Conservation (phyloP, 495 filamentous ascomycete genomes). For the Sporormia fimetaria region DNA sequence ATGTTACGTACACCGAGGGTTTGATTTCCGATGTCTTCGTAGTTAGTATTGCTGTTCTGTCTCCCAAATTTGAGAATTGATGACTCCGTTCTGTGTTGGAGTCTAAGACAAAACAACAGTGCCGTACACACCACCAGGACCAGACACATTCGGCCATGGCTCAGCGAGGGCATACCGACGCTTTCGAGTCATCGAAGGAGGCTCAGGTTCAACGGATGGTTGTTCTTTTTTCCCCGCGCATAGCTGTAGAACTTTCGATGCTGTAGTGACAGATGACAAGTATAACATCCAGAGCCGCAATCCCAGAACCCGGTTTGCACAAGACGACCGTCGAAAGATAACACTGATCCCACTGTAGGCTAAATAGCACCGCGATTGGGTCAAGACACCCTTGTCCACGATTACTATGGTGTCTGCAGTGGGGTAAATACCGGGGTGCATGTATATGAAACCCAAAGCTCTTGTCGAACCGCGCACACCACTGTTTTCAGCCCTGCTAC, state of each 20-base stretch:
- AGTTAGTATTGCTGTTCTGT: not conserved
- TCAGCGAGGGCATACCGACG: slow-evolving; percentile 12
- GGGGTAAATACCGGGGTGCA: slow-evolving; percentile 9
- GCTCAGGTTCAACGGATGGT: too few relatives aligned
- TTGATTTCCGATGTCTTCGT: slow-evolving; percentile 4
- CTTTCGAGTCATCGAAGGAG: not conserved
- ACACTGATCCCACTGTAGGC: slow-evolving; percentile 1
- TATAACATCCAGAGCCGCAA: too few relatives aligned
- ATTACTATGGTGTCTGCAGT: not conserved
- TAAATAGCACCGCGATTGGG: slow-evolving; percentile 2
- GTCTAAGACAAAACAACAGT: slow-evolving; percentile 4
- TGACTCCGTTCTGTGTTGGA: too few relatives aligned
- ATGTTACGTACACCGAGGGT: slow-evolving; percentile 16
- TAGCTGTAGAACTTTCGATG: too few relatives aligned
- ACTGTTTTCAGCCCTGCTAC: too few relatives aligned
- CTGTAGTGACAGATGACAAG: too few relatives aligned
- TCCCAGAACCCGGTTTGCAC: too few relatives aligned
- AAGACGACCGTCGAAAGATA: slow-evolving; percentile 11
- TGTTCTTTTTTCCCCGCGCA: too few relatives aligned
- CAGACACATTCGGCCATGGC: slow-evolving; percentile 6
- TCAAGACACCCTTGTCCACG: too few relatives aligned
- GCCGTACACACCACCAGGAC: slow-evolving; percentile 2
- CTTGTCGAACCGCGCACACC: too few relatives aligned
- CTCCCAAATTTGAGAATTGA: too few relatives aligned
- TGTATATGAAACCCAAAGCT: slow-evolving; percentile 18